Conservation (phyloP, 805 yeast species). For the Isabelozyma pseudorhagii region DNA sequence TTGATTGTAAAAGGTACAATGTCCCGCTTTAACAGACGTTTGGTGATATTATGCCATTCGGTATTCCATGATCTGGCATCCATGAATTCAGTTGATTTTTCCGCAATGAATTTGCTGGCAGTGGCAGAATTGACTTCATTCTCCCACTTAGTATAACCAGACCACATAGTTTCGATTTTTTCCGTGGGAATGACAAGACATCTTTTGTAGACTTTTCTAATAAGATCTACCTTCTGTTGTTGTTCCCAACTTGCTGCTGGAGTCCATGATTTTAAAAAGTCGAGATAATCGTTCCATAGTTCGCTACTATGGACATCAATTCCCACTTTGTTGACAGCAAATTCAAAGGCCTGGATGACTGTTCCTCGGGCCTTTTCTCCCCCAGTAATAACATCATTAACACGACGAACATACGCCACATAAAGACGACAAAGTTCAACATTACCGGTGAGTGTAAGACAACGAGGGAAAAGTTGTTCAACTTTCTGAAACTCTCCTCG, state of each 20-base stretch:
- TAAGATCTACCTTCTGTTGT: constrained; percentile 73
- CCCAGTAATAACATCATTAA: constrained; percentile 68
- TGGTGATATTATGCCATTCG: constrained; percentile 63
- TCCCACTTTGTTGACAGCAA: constrained; percentile 77
- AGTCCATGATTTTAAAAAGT: constrained; percentile 72
- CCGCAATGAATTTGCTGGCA: constrained; percentile 82
- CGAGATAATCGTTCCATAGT: constrained; percentile 82
- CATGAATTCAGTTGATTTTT: constrained; percentile 82
- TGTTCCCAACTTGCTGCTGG: constrained; percentile 82
- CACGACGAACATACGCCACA: constrained; percentile 71
- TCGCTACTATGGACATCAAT: constrained; percentile 67
- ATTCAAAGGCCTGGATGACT: constrained; percentile 78
- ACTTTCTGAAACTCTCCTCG: constrained; percentile 65
- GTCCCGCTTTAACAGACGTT: constrained; percentile 43
- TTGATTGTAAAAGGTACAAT: constrained; percentile 22
- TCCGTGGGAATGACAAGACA: constrained; percentile 74
- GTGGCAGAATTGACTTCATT: constrained; percentile 68
- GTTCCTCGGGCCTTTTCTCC: constrained; percentile 76
- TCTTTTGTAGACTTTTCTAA: constrained; percentile 68
- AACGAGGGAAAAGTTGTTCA: constrained; percentile 61
- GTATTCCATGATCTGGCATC: constrained; percentile 73
- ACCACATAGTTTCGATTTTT: constrained; percentile 77
- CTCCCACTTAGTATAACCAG: constrained; percentile 78
- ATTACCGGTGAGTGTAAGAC: constrained; percentile 59
- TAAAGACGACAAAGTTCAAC: constrained; percentile 76